These are phyloP conservation scores for Adansonia digitata DNA, from an alignment of 345 rosid genomes.

Conservation along the genomic window DNA sequence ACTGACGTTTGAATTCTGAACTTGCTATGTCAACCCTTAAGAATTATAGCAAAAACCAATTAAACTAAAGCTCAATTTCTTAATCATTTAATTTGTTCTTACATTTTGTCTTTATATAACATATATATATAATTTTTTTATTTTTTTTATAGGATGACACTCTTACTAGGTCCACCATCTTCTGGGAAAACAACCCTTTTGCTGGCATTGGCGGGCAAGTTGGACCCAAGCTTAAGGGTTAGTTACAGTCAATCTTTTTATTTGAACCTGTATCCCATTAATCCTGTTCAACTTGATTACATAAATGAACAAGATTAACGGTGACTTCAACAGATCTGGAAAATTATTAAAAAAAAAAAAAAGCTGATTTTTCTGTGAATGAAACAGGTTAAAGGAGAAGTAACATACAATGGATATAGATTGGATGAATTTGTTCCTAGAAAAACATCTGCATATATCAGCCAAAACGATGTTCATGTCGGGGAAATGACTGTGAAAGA, in stretches of 20 bases:
- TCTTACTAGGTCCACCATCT: constrained; percentile 83
- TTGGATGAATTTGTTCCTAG: constrained; percentile 67
- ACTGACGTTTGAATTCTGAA: too few relatives aligned
- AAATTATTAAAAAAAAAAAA: neutral
- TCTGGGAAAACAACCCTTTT: constrained; percentile 85
- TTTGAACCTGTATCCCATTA: neutral
- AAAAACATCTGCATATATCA: constrained; percentile 86
- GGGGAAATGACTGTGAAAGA: constrained; percentile 92
- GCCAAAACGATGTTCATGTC: constrained; percentile 87
- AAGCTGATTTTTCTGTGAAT: neutral
- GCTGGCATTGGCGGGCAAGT: constrained; percentile 72
- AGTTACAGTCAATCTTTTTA: neutral
- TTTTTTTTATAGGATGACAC: constrained; percentile 47
- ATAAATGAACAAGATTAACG: neutral
- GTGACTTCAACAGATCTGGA: neutral
- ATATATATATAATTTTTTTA: neutral
- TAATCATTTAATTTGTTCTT: neutral
- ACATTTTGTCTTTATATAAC: neutral
- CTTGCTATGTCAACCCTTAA: too few relatives aligned
- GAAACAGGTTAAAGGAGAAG: constrained; percentile 58
- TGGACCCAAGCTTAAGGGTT: constrained; percentile 65
- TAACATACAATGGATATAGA: constrained; percentile 65
- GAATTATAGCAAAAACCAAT: too few relatives aligned
- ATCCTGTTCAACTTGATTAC: too few relatives aligned
- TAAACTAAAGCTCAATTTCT: too few relatives aligned